Conservation (phyloP, 176 grass and related monocot species). For the Guadua angustifolia region DNA sequence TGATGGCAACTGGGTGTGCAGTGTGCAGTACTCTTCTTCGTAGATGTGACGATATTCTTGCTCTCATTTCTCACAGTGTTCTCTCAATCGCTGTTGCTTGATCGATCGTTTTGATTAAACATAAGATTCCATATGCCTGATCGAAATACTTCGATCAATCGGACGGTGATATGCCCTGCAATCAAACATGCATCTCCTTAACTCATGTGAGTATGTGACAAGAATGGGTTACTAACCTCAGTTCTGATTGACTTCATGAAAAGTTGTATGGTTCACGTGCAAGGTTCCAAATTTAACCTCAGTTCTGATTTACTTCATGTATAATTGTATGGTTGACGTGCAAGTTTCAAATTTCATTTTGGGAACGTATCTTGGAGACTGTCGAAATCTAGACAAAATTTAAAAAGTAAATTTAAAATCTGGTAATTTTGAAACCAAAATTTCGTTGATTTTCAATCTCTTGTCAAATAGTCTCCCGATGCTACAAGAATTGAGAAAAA, state of each 20-base stretch:
- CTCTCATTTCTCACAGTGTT: slow-evolving; percentile 12
- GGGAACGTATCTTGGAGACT: too few species aligned
- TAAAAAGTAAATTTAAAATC: too few species aligned
- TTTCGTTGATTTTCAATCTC: too few species aligned
- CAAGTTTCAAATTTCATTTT: too few species aligned
- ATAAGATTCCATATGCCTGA: slow-evolving; percentile 51
- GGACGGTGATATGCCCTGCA: slow-evolving; percentile 18
- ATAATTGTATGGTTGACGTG: too few species aligned
- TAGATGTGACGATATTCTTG: slow-evolving; percentile 1
- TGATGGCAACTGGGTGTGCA: background rate
- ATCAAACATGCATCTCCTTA: background rate
- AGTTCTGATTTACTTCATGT: too few species aligned
- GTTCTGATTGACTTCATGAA: background rate
- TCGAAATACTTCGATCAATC: slow-evolving; percentile 16
- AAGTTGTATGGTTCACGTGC: background rate
- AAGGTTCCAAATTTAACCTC: too few species aligned
- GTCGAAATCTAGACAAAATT: too few species aligned
- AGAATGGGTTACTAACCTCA: background rate
- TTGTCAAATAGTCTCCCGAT: too few species aligned
- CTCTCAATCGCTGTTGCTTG: slow-evolving; percentile 32
- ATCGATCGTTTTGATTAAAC: slow-evolving; percentile 39
- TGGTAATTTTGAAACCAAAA: too few species aligned
- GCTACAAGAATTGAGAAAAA: too few species aligned
- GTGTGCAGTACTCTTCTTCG: slow-evolving; percentile 6
- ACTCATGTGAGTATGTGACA: background rate